A percentile compares a stretch with the other conserved stretches of the same genome.
phyloP scores from a whole-genome alignment of 2,329 filamentous ascomycete genomes.

The Tolypocladium pustulatum region DNA sequence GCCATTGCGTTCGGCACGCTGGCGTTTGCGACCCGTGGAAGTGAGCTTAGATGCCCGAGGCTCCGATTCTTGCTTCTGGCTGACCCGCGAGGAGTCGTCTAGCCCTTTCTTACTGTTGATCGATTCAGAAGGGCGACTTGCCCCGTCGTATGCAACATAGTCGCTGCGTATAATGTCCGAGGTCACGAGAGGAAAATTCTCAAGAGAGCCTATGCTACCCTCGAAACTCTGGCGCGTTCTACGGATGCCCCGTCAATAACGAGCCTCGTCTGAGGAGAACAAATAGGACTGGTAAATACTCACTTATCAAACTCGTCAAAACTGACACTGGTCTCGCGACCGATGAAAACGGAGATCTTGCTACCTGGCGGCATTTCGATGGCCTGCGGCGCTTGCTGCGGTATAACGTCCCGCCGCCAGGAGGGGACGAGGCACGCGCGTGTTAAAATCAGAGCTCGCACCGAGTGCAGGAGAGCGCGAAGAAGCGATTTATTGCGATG shows the following conservation, averaged over 20 bases:
- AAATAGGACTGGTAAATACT: neutral
- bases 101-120: neutral
- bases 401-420: neutral
- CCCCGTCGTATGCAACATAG: neutral
- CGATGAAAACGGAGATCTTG: constrained; percentile 10
- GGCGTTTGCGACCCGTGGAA: neutral
- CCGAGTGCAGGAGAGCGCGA: neutral
- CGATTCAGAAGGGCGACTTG: neutral
- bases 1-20: neutral
- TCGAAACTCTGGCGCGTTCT: constrained; percentile 8
- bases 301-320: constrained; percentile 8
- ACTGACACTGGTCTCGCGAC: constrained; percentile 7
- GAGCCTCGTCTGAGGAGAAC: neutral
- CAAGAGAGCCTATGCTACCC: neutral
- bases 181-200: neutral
- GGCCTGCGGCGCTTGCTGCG: too few species aligned
- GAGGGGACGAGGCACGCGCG: too few species aligned
- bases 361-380: constrained; percentile 7
- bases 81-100: neutral
- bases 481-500: neutral
- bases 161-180: neutral
- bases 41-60: neutral
- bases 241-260: neutral
- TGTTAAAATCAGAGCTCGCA: neutral
- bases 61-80: too few species aligned